Percentiles rank a stretch among this genome's conserved stretches.
Conservation (phyloP, 768 basidiomycete species). For the Naganishia randhawae region DNA sequence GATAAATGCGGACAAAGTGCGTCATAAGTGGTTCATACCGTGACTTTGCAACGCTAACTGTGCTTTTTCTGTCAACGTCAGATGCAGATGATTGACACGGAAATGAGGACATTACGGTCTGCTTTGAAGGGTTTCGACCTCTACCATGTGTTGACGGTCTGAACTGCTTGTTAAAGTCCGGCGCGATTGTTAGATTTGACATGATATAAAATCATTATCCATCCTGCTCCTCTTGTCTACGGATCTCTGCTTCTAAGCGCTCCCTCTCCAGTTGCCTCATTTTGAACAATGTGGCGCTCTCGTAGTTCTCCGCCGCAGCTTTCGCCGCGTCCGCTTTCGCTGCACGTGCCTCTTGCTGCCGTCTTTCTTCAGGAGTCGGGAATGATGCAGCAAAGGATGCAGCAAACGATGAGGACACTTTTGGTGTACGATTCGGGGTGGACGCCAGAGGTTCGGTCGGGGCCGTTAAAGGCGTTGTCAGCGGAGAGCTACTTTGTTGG, state of each 20-base stretch:
- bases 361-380: constrained; percentile 28
- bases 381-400: constrained; percentile 20
- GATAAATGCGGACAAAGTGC: background rate
- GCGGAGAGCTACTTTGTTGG: background rate
- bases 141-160: background rate
- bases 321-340: constrained; percentile 29
- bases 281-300: constrained; percentile 47
- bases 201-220: background rate
- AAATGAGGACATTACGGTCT: background rate
- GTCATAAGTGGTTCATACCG: background rate
- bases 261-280: constrained; percentile 43
- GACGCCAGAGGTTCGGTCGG: background rate
- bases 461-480: background rate
- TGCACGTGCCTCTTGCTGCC: constrained; percentile 19
- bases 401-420: constrained; percentile 17
- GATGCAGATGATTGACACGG: background rate
- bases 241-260: constrained; percentile 41
- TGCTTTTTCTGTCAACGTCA: background rate
- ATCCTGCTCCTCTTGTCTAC: constrained; percentile 41
- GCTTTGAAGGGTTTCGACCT: background rate
- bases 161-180: background rate
- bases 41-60: background rate
- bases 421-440: background rate
- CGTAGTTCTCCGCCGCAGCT: constrained; percentile 35
- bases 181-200: background rate